phyloP scores from a whole-genome alignment of 2,329 filamentous ascomycete species.

The Alternaria consortialis region DNA sequence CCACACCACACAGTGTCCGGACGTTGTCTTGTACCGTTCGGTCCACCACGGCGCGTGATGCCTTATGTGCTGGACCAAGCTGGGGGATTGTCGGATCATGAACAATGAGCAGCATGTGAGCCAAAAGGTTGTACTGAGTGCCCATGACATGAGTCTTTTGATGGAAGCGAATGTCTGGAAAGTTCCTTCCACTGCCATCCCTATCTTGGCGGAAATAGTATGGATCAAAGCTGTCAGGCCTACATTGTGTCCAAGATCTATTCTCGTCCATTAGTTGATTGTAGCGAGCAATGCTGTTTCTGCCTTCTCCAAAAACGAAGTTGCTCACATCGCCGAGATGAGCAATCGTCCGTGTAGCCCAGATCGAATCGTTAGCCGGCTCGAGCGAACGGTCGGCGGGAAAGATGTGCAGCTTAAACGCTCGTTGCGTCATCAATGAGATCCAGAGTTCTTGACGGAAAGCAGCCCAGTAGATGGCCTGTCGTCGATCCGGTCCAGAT shows the following conservation, averaged over 20 bases:
- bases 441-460: constrained; percentile 52
- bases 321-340: constrained; percentile 51
- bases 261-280: constrained; percentile 48
- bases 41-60: constrained; percentile 43
- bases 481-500: constrained; percentile 43
- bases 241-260: constrained; percentile 41
- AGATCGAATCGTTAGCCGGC: constrained; percentile 52
- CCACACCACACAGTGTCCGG: constrained; percentile 47
- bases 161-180: constrained; percentile 48
- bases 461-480: constrained; percentile 51
- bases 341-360: constrained; percentile 55
- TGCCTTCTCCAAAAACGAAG: constrained; percentile 47
- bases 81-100: constrained; percentile 51
- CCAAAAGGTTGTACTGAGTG: constrained; percentile 47
- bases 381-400: constrained; percentile 52
- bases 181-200: constrained; percentile 45
- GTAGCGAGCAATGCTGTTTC: constrained; percentile 42
- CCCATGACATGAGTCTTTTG: constrained; percentile 48
- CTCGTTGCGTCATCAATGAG: constrained; percentile 48
- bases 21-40: constrained; percentile 47
- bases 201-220: constrained; percentile 46
- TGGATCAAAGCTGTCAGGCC: constrained; percentile 48
- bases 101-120: constrained; percentile 48
- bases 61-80: constrained; percentile 45
- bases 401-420: constrained; percentile 50